Evolutionary conservation across 164 flowering plant species (phyloP).

Genomic region (Piper longum): DNA sequence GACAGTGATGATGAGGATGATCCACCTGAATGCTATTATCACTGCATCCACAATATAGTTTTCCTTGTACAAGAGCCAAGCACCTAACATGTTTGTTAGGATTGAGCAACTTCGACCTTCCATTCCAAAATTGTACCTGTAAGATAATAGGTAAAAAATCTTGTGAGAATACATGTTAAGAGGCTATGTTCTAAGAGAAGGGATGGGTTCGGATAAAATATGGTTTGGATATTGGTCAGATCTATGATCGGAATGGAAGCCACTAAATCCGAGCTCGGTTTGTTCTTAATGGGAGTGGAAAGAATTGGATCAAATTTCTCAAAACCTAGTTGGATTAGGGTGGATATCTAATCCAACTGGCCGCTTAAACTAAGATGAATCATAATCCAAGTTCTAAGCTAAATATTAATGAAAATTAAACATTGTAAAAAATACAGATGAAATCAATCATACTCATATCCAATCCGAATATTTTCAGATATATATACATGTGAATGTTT

Average conservation of each 20-base stretch:
- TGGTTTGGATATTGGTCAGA: no score
- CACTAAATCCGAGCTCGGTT: no score
- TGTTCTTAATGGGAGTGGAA: background rate
- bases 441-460: no score
- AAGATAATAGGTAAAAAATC: background rate
- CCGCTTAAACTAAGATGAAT: no score
- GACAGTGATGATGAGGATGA: background rate
- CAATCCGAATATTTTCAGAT: no score
- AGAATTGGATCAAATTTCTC: background rate
- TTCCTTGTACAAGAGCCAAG: slow-evolving; percentile 50
- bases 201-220: background rate
- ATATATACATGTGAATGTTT: no score
- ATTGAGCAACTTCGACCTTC: slow-evolving; percentile 44
- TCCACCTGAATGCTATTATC: slow-evolving; percentile 69
- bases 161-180: background rate
- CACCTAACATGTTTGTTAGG: slow-evolving; percentile 45
- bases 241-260: no score
- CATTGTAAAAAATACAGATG: no score
- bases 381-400: no score
- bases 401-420: no score
- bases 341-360: no score
- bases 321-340: no score
- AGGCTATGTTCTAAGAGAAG: background rate
- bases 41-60: slow-evolving; percentile 62
- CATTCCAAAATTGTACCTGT: slow-evolving; percentile 70